Conservation (phyloP, 352 stramenopile genomes). For the Phytophthora brassicae region DNA sequence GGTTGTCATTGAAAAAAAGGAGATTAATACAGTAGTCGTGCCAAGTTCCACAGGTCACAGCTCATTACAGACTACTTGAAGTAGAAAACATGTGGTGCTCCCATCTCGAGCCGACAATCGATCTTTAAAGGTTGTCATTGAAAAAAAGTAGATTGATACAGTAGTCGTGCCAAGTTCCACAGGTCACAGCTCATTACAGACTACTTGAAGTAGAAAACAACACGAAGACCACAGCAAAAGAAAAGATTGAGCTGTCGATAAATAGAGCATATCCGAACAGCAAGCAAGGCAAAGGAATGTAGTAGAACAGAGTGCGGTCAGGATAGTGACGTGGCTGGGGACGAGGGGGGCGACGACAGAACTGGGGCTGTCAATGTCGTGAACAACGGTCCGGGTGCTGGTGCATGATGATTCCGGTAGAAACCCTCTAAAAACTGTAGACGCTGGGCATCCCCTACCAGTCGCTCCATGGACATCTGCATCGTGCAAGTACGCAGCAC, state of each 20-base stretch:
- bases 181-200: too few relatives aligned
- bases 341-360: slow-evolving; percentile 19
- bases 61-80: too few relatives aligned
- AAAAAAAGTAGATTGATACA: too few relatives aligned
- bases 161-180: too few relatives aligned
- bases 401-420: slow-evolving; percentile 38
- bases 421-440: slow-evolving; percentile 73
- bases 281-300: slow-evolving; percentile 36
- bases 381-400: slow-evolving; percentile 1
- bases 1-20: too few relatives aligned
- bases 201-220: too few relatives aligned
- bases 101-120: too few relatives aligned
- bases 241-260: slow-evolving; percentile 26
- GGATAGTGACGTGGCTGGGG: slow-evolving; percentile 32
- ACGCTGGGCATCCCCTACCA: slow-evolving; percentile 75
- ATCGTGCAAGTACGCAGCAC: slow-evolving; percentile 1
- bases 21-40: too few relatives aligned
- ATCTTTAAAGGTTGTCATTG: too few relatives aligned
- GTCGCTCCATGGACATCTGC: slow-evolving; percentile 79
- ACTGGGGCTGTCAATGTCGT: slow-evolving; percentile 24
- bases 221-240: neutral
- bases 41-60: too few relatives aligned
- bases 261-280: slow-evolving; percentile 38
- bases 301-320: slow-evolving; percentile 34
- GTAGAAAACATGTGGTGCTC: too few relatives aligned